Evolutionary conservation across 1,284 basidiomycete species (phyloP).

Genomic region (Rhodotorula sp.): DNA sequence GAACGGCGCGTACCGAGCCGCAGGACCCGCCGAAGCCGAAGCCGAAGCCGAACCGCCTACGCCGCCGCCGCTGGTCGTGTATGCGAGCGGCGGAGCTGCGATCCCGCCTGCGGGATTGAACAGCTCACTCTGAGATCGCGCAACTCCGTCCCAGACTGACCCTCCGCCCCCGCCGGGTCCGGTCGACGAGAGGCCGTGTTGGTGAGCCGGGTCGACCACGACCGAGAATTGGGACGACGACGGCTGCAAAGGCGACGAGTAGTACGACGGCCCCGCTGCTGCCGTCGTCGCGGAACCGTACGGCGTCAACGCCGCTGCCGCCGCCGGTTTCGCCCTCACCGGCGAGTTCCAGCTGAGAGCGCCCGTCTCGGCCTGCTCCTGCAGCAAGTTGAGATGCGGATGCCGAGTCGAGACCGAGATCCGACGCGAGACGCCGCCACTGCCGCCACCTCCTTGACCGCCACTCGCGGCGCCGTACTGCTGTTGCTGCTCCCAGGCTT

Average conservation of each 20-base stretch:
- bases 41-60: not conserved
- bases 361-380: slow-evolving; percentile 61
- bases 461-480: not conserved
- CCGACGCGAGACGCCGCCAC: slow-evolving; percentile 58
- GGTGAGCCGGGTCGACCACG: slow-evolving; percentile 31
- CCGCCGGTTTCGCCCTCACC: slow-evolving; percentile 45
- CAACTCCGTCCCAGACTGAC: not conserved
- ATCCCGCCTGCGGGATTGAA: slow-evolving; percentile 16
- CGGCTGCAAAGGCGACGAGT: slow-evolving; percentile 20
- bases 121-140: slow-evolving; percentile 9
- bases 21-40: not conserved
- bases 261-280: slow-evolving; percentile 15
- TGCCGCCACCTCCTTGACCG: not conserved
- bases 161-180: not conserved
- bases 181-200: not conserved
- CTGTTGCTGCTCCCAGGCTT: slow-evolving; percentile 38
- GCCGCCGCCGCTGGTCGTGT: slow-evolving; percentile 9
- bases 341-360: slow-evolving; percentile 53
- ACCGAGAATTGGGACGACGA: slow-evolving; percentile 30
- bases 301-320: not conserved
- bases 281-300: not conserved
- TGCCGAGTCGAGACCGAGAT: slow-evolving; percentile 70
- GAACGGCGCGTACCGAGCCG: slow-evolving; percentile 22
- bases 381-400: slow-evolving; percentile 81
- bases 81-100: slow-evolving; percentile 26